Conservation (phyloP, 805 yeast genomes). For the Sugiyamaella chiloensis region DNA sequence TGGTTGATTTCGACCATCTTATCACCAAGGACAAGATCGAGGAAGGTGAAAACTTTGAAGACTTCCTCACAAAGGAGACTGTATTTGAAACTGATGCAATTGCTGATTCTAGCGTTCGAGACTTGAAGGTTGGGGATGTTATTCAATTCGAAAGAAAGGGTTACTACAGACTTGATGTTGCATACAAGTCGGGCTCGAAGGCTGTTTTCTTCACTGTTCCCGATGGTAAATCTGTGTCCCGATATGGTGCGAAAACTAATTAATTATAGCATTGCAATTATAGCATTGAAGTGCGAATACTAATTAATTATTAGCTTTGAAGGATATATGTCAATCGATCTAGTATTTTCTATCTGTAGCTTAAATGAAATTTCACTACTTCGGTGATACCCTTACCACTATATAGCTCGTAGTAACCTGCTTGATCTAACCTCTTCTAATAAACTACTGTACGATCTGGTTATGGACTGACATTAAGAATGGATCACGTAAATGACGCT, state of each 20-base stretch:
- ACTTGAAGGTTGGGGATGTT: slow-evolving; percentile 79
- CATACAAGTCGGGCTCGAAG: slow-evolving; percentile 45
- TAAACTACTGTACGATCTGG: no score
- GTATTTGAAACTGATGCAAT: slow-evolving; percentile 75
- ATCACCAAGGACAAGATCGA: slow-evolving; percentile 93
- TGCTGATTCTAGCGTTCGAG: slow-evolving; percentile 76
- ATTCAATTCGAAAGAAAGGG: slow-evolving; percentile 98
- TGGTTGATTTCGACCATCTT: slow-evolving; percentile 90
- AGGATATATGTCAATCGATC: no score
- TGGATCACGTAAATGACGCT: no score
- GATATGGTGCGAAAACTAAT: slow-evolving; percentile 60
- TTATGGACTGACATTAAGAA: no score
- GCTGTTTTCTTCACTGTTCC: slow-evolving; percentile 89
- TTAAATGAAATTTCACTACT: no score
- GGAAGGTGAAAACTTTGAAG: slow-evolving; percentile 90
- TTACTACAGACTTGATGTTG: slow-evolving; percentile 76
- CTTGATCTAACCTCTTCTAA: no score
- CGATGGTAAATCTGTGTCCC: slow-evolving; percentile 83
- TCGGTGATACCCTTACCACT: no score
- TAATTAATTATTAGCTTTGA: no score
- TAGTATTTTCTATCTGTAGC: no score
- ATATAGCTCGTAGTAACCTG: no score
- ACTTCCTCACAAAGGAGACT: slow-evolving; percentile 82
- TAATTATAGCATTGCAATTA: no score
- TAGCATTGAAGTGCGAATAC: no score